Evolutionary conservation across 345 rosid genomes (phyloP).

Genomic region (Corymbia maculata): DNA sequence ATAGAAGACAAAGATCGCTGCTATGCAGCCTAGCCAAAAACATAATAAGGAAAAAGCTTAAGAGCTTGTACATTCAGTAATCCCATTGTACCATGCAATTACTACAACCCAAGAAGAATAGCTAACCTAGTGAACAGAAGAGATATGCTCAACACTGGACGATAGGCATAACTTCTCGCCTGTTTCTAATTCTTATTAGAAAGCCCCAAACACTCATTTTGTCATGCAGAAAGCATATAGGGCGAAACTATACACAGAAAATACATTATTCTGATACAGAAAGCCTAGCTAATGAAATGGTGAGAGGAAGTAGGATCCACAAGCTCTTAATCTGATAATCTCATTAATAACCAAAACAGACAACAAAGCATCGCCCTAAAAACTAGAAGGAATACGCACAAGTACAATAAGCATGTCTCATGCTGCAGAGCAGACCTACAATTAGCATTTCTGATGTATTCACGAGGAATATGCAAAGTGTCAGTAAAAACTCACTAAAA

Average conservation of each 20-base stretch:
- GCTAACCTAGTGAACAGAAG: background rate
- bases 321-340: background rate
- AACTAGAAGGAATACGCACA: background rate
- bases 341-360: background rate
- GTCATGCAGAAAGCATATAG: background rate
- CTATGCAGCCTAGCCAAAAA: background rate
- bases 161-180: background rate
- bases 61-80: background rate
- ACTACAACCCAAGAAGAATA: background rate
- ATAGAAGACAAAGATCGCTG: background rate
- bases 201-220: background rate
- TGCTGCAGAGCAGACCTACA: background rate
- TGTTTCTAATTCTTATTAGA: background rate
- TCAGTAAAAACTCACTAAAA: constrained; percentile 44
- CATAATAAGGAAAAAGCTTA: background rate
- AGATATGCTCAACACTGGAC: background rate
- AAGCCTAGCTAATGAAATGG: background rate
- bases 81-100: background rate
- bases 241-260: background rate
- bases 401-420: background rate
- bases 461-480: background rate
- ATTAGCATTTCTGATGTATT: background rate
- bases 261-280: background rate
- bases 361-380: background rate
- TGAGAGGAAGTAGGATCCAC: background rate